A percentile compares a stretch with the other conserved stretches of the same genome.
Evolutionary conservation across 306 rosid species (phyloP).

Genomic region (Potentilla sterilis): DNA sequence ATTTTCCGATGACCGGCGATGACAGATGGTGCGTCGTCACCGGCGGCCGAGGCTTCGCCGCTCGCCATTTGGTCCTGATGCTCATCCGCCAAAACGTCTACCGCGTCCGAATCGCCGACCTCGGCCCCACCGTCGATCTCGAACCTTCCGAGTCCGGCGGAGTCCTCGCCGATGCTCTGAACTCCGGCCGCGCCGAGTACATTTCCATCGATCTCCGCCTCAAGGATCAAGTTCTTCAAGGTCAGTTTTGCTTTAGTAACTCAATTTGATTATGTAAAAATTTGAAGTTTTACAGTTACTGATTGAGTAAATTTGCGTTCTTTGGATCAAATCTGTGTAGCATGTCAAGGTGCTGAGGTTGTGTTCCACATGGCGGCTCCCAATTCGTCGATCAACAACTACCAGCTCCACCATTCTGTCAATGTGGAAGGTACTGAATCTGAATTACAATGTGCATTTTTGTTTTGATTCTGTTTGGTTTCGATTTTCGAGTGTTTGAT

Average conservation of each 20-base stretch:
- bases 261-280: not conserved
- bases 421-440: conserved; percentile 69
- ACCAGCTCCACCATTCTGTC: conserved; percentile 80
- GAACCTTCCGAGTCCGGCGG: conserved; percentile 61
- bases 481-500: conserved; percentile 1
- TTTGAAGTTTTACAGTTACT: not conserved
- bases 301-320: not conserved
- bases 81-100: conserved; percentile 46
- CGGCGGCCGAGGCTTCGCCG: conserved; percentile 96
- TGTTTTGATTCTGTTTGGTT: not conserved
- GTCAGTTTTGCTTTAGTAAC: conserved; percentile 11
- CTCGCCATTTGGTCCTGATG: conserved; percentile 85
- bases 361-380: conserved; percentile 99
- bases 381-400: conserved; percentile 71
- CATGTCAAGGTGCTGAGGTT: conserved; percentile 74
- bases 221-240: conserved; percentile 65
- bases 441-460: not conserved
- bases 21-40: conserved; percentile 85
- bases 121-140: conserved; percentile 58
- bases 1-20: conserved; percentile 50
- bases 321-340: conserved; percentile 36
- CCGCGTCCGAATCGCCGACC: conserved; percentile 75
- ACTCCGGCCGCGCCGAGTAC: conserved; percentile 71
- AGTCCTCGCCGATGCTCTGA: conserved; percentile 64
- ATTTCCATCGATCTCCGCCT: conserved; percentile 69